Base-by-base conservation (phyloP, 2,329 filamentous ascomycete species). In the Aspergillus chevalieri region DNA sequence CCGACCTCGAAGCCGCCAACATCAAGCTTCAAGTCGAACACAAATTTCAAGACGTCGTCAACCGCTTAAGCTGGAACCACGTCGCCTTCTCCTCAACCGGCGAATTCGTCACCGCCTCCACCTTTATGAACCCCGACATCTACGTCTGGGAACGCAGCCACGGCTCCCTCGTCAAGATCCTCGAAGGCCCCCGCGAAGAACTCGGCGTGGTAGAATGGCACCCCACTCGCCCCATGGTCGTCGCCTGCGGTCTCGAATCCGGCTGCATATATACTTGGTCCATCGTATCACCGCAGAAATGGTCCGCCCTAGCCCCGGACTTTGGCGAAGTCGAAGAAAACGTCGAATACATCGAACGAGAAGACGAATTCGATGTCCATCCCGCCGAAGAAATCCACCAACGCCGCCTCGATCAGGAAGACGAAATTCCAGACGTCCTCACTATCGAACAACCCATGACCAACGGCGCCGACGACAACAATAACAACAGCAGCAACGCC, bases 271-370 rank as follows among this genome's bases (percentile, higher is more conserved):
- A 95, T 72, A 87, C 95, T 30, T 98, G 93, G 93, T 92, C 89
- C 4, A 93, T 96, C 48, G 84, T 92, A 38, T 93, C 89, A 48
- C 92, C 93, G 8, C 94, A 98, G 65, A 87, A 93, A 61, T 98
- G 93, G 94, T 96, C 91, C 14, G 92, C 93, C 1, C 79, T 98
- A 26, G 94, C 94, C 5, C 93, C 93, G 0, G 94, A 98, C 70
- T 98, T 98, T 69, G 87, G 85, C 38, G 93, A 98, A 69, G 90
- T 98, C 12, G 93, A 98, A 70, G 93, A 98, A 71, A 98, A 98
- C 60, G 90, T 95, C 19, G 89, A 97, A 67, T 98, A 98, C 65
- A 82, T 94, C 39, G 93, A 98, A 69, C 82, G 83, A 49, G 93
- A 98, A 71, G 93, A 98, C 66, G 93, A 98, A 65, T 98, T 98